Evolutionary conservation across 345 rosid genomes (phyloP).

Genomic region (Syzygium jambos): DNA sequence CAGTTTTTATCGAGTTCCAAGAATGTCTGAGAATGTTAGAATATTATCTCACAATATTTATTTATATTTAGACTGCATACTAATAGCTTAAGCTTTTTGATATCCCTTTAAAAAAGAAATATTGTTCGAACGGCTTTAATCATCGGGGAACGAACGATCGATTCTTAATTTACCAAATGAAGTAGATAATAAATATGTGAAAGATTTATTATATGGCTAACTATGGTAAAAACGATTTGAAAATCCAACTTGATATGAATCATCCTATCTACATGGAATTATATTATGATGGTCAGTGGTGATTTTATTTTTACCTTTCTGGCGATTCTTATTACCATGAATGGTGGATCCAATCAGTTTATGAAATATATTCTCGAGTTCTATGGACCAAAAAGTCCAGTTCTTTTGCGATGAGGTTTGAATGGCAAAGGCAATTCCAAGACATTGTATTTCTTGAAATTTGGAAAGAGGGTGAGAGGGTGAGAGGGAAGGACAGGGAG

Average conservation of each 20-base stretch:
- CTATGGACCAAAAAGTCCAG: not conserved
- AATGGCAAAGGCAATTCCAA: not conserved
- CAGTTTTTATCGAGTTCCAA: not conserved
- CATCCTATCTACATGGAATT: not conserved
- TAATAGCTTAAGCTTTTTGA: not conserved
- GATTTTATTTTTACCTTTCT: not conserved
- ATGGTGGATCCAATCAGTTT: too few species aligned
- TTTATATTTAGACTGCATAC: not conserved
- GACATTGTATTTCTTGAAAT: not conserved
- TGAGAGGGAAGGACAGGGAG: not conserved
- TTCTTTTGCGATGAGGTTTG: conserved; percentile 9
- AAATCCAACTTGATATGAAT: not conserved
- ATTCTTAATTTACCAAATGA: not conserved
- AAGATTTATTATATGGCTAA: fast-evolving
- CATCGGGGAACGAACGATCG: not conserved
- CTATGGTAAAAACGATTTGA: not conserved
- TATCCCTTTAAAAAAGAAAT: not conserved
- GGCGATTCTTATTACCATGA: too few species aligned
- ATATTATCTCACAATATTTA: not conserved
- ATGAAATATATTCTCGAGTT: not conserved
- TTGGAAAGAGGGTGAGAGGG: not conserved
- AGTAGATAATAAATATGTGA: not conserved
- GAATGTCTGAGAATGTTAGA: not conserved
- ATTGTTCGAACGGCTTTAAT: fast-evolving
- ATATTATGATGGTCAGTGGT: not conserved